Conservation (phyloP, 2,329 filamentous ascomycete genomes). For the Sodiomyces alkalinus region DNA sequence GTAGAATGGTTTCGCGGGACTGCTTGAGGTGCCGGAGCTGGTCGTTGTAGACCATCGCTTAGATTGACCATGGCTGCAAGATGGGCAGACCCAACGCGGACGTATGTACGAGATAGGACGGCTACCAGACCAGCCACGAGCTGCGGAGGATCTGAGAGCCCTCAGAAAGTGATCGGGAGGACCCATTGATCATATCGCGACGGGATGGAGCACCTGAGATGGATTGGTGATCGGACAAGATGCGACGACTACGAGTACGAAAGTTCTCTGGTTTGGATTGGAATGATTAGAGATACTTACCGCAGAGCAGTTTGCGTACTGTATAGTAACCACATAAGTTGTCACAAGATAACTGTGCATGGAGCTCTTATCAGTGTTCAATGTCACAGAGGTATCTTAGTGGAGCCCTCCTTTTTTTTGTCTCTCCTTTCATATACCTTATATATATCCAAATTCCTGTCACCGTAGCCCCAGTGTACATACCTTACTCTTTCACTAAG, state of each 20-base stretch:
- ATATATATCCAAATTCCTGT: too few species aligned
- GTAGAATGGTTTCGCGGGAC: conserved; percentile 65
- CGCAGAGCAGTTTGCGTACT: too few species aligned
- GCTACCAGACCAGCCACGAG: conserved; percentile 1
- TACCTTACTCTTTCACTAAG: too few species aligned
- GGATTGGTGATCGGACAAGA: neutral
- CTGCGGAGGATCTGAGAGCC: conserved; percentile 3
- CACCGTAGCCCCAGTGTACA: too few species aligned
- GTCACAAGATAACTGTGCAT: too few species aligned
- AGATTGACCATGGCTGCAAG: conserved; percentile 12
- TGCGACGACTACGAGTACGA: neutral
- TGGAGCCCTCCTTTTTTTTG: too few species aligned
- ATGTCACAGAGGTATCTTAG: too few species aligned
- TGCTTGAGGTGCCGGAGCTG: conserved; percentile 3
- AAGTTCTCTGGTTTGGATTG: neutral
- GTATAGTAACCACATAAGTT: too few species aligned
- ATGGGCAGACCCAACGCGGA: conserved; percentile 13
- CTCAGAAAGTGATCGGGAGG: conserved; percentile 2
- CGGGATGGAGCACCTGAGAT: neutral
- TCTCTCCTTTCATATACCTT: too few species aligned
- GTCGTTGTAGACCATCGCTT: conserved; percentile 13
- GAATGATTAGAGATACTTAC: too few species aligned
- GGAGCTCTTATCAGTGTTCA: conserved; percentile 3
- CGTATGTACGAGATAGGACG: conserved; percentile 3
- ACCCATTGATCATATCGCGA: neutral